Evolutionary conservation across 2,329 filamentous ascomycete species (phyloP).

Genomic region (Calonectria ilicicola): DNA sequence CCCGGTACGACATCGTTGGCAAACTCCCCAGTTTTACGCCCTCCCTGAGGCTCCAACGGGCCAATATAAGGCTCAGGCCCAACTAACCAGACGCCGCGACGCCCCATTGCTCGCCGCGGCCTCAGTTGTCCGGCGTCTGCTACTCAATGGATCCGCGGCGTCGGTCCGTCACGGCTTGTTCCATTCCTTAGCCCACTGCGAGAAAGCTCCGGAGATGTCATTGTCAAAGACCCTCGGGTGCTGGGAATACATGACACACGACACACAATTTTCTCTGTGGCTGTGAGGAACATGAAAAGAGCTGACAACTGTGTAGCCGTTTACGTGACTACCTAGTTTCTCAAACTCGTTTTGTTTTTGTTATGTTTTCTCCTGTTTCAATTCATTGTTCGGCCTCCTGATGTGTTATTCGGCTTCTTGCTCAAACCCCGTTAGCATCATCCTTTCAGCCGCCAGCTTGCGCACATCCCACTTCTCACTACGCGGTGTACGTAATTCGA

Average conservation of each 20-base stretch:
- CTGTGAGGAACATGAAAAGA: too few species aligned
- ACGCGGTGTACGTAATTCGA: constrained; percentile 18
- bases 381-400: too few species aligned
- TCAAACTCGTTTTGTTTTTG: too few species aligned
- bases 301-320: too few species aligned
- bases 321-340: too few species aligned
- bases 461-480: background rate
- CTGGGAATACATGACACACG: too few species aligned
- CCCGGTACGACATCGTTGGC: background rate
- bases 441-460: background rate
- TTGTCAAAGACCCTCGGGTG: background rate
- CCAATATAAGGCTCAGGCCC: background rate
- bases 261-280: too few species aligned
- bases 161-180: background rate
- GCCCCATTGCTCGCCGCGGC: background rate
- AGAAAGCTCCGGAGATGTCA: constrained; percentile 33
- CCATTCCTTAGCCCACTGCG: constrained; percentile 23
- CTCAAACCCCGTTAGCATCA: too few species aligned
- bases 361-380: too few species aligned
- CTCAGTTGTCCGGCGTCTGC: background rate
- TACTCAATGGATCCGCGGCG: constrained; percentile 1
- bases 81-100: background rate
- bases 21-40: background rate
- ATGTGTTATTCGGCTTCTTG: too few species aligned
- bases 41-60: background rate